Conservation (phyloP, 352 stramenopile genomes). For the Phytophthora sp. region DNA sequence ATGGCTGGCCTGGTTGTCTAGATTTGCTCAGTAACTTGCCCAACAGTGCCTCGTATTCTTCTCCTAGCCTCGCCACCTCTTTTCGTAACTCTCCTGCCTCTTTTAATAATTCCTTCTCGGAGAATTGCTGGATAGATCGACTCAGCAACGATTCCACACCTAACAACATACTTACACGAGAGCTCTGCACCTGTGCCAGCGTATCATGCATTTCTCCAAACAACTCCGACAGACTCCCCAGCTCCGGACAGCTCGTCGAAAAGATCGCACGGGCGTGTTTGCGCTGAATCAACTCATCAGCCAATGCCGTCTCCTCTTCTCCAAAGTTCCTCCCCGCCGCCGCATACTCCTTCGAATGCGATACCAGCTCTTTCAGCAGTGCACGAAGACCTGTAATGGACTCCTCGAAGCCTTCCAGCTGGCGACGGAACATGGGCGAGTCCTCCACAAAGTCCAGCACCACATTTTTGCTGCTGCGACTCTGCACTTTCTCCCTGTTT, state of each 20-base stretch:
- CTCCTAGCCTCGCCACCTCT: constrained; percentile 65
- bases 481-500: constrained; percentile 22
- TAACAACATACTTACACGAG: constrained; percentile 81
- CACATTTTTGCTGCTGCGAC: constrained; percentile 68
- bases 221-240: constrained; percentile 76
- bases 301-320: constrained; percentile 72
- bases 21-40: constrained; percentile 84
- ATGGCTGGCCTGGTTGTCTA: constrained; percentile 32
- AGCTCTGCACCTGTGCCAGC: constrained; percentile 82
- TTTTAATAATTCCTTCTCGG: constrained; percentile 74
- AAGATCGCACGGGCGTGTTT: constrained; percentile 89
- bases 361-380: constrained; percentile 75
- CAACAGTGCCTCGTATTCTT: constrained; percentile 84
- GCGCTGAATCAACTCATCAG: constrained; percentile 72
- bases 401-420: constrained; percentile 83
- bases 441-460: constrained; percentile 88
- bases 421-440: constrained; percentile 85
- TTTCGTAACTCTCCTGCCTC: constrained; percentile 72
- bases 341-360: constrained; percentile 81
- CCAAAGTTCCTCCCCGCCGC: constrained; percentile 65
- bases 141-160: constrained; percentile 82
- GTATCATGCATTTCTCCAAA: constrained; percentile 88
- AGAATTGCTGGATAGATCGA: constrained; percentile 67
- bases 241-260: constrained; percentile 74
- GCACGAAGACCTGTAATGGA: constrained; percentile 66